Evolutionary conservation across 768 basidiomycete species (phyloP), one percentile per base, ranked within the genome.

Genomic region (Leccinum aurantiacum): DNA sequence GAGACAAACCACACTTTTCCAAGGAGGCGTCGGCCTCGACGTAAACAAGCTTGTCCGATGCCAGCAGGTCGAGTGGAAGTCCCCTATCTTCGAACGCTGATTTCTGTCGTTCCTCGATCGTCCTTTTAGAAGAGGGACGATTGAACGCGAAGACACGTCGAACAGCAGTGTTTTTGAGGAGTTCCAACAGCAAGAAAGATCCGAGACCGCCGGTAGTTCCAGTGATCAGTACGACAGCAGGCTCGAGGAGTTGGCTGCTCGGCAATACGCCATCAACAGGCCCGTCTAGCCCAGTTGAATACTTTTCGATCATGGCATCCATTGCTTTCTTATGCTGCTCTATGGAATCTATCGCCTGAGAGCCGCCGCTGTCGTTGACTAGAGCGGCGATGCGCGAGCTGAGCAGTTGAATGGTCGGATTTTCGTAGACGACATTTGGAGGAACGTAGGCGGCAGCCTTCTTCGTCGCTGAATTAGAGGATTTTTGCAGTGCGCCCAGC

Each of bases 141-240:
- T 50, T 50, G 27, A 50, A 10, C 5, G 49, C 27, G 27, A 50
- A 50, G 15, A 22, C 77, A 68, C 60, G 67, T n/a, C 57, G 60
- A 6, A 79, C 73, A 0, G 10, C 50, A 2, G 51, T n/a, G n/a
- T 64, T 66, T 6, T 54, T 31, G 11, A 76, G 56, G 6, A 80
- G 71, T 2, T 64, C 58, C 0, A 65, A 68, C 4, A 79, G 72
- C 4, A 78, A 58, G 49, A 76, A 70, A 1, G 75, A 73, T 11
- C 79, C 79, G 3, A 80, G 68, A n/a, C 68, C 79, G 4, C 79
- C 79, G 1, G 79, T 80, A 8, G 73, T 69, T 17, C 78, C 79
- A 0, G 79, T 80, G 33, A 80, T 61, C 9, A 78, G 63, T 2
- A 80, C 73, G 0, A 74, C 72, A 0, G 64, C 62, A 13, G 56